These are phyloP conservation scores for Malbranchea zuffiana DNA, from an alignment of 2,329 filamentous ascomycete genomes.

Conservation along the genomic window DNA sequence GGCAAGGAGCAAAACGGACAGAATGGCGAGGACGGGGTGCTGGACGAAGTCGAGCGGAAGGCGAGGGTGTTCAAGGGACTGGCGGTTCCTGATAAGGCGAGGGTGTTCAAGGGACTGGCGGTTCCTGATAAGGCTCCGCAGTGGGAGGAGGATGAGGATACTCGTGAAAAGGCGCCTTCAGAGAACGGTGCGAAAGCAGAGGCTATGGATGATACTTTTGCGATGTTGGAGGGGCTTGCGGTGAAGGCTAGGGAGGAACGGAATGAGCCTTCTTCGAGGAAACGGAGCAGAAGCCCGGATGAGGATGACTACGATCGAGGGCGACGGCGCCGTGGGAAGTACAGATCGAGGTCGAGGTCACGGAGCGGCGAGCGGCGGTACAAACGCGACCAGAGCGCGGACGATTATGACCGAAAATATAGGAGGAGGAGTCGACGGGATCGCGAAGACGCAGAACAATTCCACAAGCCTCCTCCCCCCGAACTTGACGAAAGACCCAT, in stretches of 20 bases:
- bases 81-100: constrained; percentile 69
- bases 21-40: constrained; percentile 32
- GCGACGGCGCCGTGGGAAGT: constrained; percentile 23
- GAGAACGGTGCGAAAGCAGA: constrained; percentile 41
- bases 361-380: constrained; percentile 31
- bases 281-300: constrained; percentile 45
- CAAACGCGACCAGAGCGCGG: constrained; percentile 38
- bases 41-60: constrained; percentile 53
- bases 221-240: constrained; percentile 76
- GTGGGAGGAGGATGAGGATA: constrained; percentile 42
- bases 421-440: constrained; percentile 29
- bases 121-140: constrained; percentile 64
- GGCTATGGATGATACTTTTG: constrained; percentile 85
- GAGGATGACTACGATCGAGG: constrained; percentile 38
- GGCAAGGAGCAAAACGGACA: constrained; percentile 29
- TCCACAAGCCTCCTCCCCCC: constrained; percentile 54
- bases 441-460: constrained; percentile 45
- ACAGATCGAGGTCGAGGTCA: constrained; percentile 43
- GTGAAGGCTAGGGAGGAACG: constrained; percentile 45
- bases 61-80: constrained; percentile 83
- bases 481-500: constrained; percentile 75
- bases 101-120: constrained; percentile 81
- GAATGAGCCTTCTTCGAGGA: constrained; percentile 33
- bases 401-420: constrained; percentile 47
- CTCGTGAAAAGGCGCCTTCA: constrained; percentile 22